Percentiles rank a stretch among this genome's conserved stretches.
phyloP scores from a whole-genome alignment of 2,329 filamentous ascomycete genomes.

The Scopulariopsis brevicaulis region DNA sequence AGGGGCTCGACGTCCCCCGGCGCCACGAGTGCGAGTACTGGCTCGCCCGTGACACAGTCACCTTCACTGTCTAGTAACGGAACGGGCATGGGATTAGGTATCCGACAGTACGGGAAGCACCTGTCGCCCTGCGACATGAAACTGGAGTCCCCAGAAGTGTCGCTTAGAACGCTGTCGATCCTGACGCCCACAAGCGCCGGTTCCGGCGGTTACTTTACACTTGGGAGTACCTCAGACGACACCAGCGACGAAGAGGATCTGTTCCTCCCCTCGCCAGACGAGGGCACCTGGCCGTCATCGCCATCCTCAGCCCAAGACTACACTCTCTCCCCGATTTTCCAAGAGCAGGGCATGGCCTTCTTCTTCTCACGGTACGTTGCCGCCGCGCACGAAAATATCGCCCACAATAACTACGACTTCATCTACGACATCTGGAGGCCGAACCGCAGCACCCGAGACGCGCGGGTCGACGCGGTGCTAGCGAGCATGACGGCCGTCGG shows the following conservation, averaged over 20 bases:
- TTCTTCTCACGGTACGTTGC: slow-evolving; percentile 39
- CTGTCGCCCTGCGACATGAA: slow-evolving; percentile 1
- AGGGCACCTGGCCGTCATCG: slow-evolving; percentile 17
- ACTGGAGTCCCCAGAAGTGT: not conserved
- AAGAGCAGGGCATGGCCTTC: slow-evolving; percentile 32
- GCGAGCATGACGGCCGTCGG: slow-evolving; percentile 44
- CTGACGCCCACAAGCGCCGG: not conserved
- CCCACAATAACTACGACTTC: slow-evolving; percentile 39
- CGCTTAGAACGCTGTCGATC: not conserved
- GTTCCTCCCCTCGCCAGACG: slow-evolving; percentile 18
- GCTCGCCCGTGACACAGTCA: not conserved
- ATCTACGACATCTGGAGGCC: slow-evolving; percentile 41
- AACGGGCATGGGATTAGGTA: not conserved
- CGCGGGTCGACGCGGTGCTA: slow-evolving; percentile 32
- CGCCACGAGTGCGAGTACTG: not conserved
- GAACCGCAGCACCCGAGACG: slow-evolving; percentile 25
- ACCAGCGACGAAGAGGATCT: slow-evolving; percentile 14
- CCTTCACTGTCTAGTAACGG: not conserved
- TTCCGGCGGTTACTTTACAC: not conserved
- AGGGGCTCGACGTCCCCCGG: not conserved
- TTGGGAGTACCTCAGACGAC: not conserved
- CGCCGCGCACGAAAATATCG: slow-evolving; percentile 25
- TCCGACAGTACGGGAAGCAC: not conserved
- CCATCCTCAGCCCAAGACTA: slow-evolving; percentile 17
- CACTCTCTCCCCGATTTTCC: slow-evolving; percentile 20